Evolutionary conservation across 257 asterid species (phyloP).

Genomic region (Pogostemon cablin): DNA sequence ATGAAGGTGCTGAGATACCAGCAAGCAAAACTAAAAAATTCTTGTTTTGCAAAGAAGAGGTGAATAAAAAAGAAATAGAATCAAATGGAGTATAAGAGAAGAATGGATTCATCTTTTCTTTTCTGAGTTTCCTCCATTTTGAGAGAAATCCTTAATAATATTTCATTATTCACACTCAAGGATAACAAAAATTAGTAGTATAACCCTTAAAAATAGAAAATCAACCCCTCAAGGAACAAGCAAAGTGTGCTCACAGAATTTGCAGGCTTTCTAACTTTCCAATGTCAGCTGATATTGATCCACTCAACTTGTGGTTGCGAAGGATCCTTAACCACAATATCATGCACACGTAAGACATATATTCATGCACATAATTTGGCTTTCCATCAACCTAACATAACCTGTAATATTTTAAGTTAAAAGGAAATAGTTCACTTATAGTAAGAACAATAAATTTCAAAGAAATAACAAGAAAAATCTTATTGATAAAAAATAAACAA

Average conservation of each 20-base stretch:
- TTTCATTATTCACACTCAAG: constrained; percentile 5
- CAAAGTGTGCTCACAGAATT: constrained; percentile 58
- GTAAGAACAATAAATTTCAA: constrained; percentile 15
- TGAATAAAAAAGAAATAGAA: constrained; percentile 28
- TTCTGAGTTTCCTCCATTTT: constrained; percentile 4
- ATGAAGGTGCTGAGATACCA: constrained; percentile 12
- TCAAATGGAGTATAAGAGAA: constrained; percentile 12
- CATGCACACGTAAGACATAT: constrained; percentile 23
- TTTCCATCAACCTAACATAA: constrained; percentile 15
- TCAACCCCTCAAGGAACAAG: constrained; percentile 2
- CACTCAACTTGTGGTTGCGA: constrained; percentile 78
- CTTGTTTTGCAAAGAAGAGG: constrained; percentile 21
- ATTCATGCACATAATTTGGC: constrained; percentile 20
- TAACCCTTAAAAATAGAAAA: constrained; percentile 19
- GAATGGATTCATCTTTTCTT: not conserved
- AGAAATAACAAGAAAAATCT: not conserved
- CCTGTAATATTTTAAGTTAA: constrained; percentile 3
- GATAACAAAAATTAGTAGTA: not conserved
- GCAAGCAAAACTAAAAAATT: not conserved
- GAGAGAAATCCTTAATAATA: not conserved
- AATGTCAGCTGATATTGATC: constrained; percentile 72
- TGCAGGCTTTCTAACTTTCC: constrained; percentile 77
- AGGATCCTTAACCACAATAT: constrained; percentile 63
- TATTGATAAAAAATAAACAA: not conserved
- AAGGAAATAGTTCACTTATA: constrained; percentile 18